Evolutionary conservation across 2,329 filamentous ascomycete species (phyloP), one percentile per base, ranked within the genome.

Genomic region (Botrytis fabae): DNA sequence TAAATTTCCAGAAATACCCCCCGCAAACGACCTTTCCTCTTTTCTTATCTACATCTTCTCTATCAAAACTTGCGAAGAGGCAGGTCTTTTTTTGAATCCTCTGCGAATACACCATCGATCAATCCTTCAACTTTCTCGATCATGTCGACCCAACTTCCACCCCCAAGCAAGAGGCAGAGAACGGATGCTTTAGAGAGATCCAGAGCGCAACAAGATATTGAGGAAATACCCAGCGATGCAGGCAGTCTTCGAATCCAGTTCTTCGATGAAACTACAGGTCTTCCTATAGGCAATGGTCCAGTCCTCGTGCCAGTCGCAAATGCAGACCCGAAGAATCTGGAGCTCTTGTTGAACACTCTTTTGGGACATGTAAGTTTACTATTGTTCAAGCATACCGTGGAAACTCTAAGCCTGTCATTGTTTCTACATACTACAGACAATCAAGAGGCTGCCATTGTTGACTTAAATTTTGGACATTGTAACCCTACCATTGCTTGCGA

Each of bases 211-310:
- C 91, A 96, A 80, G 91, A 95, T 84, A 87, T 95, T 69, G 85
- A 88, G 60, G 85, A 90, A 35, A 87, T 92, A 68, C 88, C 92
- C 0, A 88, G 90, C 48, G 87, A 92, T 76, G 85, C 90, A 66
- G 94, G 94, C 76, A 94, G 90, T 74, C 90, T 97, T 80, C 92
- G 93, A 82, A 91, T 97, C 65, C 93, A 95, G 77, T 98, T 98
- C 83, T 87, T 94, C 80, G 94, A 98, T 82, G 90, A 93, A 75
- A 88, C 80, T 92, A 98, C 83, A 89, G 93, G 78, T 86, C 92
- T 86, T 84, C 89, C 86, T 81, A 94, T 86, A 83, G 94, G 87
- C 78, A 91, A 79, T 51, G 80, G 77, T 6, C 80, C 79, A 87
- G 81, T 91, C 66, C 86, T 91, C 78, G 91, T 98, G 60, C 91